Base-by-base conservation (phyloP, 352 stramenopile genomes). In the Pythium phragmitis region DNA sequence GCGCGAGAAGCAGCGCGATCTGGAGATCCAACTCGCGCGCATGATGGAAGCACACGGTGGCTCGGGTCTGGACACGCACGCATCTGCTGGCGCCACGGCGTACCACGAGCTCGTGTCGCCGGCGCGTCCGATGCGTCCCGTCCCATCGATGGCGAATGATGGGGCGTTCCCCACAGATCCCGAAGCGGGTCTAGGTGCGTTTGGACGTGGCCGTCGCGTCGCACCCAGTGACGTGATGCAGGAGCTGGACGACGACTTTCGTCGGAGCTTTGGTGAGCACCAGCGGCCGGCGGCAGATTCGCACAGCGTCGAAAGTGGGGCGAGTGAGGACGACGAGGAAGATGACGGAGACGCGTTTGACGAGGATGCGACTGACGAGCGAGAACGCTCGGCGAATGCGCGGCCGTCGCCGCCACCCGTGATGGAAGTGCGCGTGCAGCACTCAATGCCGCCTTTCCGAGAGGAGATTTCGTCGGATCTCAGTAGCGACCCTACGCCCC, bases 391-490 rank as follows among this genome's bases (percentile, higher is more conserved):
- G 17, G 23, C 55, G 26, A 30, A 30, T 7, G 39, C 17, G 52
- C 16, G n/a, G 7, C 9, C 30, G 34, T 7, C 45, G 21, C 17
- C 41, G 37, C 58, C 48, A 14, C 39, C 57, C 4, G 21, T 57
- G 7, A 45, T 65, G 48, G 21, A 42, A 13, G 59, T 65, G 19
- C 51, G 60, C 23, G 30, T 53, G 26, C 28, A 45, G 23, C 63
- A 63, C 28, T 34, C 59, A 41, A 23, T 37, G 19, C 51, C 52
- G 34, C 60, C 60, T 28, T 75, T 75, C 37, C 65, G 61, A 14
- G 70, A 77, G 52, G 67, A 74, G 45, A 72, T 74, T 49, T 74
- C 70, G 36, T 69, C 67, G 12, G 21, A 57, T 51, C n/a, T 34
- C 33, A 49, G 45, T 23, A 49, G 45, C 21, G 50, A 65, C 14